Evolutionary conservation across 2,329 filamentous ascomycete species (phyloP).

Genomic region (Nemania bipapillata): DNA sequence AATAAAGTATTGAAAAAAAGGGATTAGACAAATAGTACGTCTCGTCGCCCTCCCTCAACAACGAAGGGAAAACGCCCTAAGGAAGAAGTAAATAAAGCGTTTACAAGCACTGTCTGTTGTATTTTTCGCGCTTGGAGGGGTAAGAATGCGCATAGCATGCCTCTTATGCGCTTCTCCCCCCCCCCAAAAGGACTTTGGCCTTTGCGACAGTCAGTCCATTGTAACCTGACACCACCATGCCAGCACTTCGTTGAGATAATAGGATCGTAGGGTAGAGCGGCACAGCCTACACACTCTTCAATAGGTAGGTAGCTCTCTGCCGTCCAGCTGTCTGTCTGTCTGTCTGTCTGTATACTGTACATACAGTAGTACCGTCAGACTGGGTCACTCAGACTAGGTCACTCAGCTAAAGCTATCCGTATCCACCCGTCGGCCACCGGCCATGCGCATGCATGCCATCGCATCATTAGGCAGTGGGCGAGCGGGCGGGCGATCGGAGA

Average conservation of each 20-base stretch:
- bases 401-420: background rate
- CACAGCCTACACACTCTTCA: background rate
- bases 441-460: background rate
- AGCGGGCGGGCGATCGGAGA: constrained; percentile 16
- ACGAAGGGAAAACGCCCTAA: background rate
- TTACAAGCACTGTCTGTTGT: constrained; percentile 5
- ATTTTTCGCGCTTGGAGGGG: constrained; percentile 16
- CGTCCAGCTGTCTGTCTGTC: background rate
- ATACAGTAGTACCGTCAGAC: background rate
- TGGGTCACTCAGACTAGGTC: background rate
- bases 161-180: constrained; percentile 23
- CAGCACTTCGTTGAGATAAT: constrained; percentile 10
- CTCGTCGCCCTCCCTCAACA: background rate
- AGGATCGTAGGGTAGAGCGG: background rate
- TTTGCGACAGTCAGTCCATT: constrained; percentile 23
- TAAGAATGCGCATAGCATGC: constrained; percentile 17
- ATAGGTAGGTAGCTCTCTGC: background rate
- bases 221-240: constrained; percentile 18
- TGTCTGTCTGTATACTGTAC: no score
- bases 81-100: background rate
- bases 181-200: background rate
- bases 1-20: background rate
- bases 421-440: background rate
- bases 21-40: background rate
- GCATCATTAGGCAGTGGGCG: constrained; percentile 10